Conservation (phyloP, 805 yeast genomes). For the Saccharomycopsis capsularis region DNA sequence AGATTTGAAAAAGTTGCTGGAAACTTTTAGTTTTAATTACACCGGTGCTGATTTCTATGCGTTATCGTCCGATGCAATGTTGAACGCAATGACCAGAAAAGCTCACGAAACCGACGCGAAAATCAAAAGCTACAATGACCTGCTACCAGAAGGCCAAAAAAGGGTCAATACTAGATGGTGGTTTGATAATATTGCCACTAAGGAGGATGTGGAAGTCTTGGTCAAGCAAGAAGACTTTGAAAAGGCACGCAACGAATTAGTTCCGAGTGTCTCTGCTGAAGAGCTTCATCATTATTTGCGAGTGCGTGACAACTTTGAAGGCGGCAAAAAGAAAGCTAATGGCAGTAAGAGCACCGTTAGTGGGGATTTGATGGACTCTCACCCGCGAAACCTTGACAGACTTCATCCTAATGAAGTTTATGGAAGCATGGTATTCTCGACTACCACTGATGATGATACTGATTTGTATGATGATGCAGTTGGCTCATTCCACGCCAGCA, state of each 20-base stretch:
- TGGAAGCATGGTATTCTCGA: background rate
- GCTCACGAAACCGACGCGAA: constrained; percentile 70
- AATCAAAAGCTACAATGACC: constrained; percentile 44
- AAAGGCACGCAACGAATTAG: constrained; percentile 64
- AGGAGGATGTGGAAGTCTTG: constrained; percentile 57
- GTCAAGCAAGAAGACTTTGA: constrained; percentile 70
- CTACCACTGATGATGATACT: background rate
- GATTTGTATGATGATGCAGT: constrained; percentile 9
- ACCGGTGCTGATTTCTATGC: constrained; percentile 99
- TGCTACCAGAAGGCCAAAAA: constrained; percentile 29
- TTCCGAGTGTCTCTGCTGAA: constrained; percentile 82
- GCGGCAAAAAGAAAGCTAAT: constrained; percentile 4
- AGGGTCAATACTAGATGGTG: constrained; percentile 71
- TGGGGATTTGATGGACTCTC: constrained; percentile 2
- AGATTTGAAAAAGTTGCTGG: constrained; percentile 52
- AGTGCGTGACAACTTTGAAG: constrained; percentile 62
- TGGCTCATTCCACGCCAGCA: no score
- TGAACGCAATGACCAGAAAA: constrained; percentile 90
- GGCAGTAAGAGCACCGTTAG: background rate
- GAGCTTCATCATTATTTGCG: constrained; percentile 76
- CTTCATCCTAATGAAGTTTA: background rate
- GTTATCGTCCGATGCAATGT: constrained; percentile 89
- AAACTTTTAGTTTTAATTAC: constrained; percentile 75
- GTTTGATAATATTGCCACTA: constrained; percentile 76
- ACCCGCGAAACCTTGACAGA: background rate